Base-by-base conservation (phyloP, 805 yeast genomes). In the Candida insectalens region DNA sequence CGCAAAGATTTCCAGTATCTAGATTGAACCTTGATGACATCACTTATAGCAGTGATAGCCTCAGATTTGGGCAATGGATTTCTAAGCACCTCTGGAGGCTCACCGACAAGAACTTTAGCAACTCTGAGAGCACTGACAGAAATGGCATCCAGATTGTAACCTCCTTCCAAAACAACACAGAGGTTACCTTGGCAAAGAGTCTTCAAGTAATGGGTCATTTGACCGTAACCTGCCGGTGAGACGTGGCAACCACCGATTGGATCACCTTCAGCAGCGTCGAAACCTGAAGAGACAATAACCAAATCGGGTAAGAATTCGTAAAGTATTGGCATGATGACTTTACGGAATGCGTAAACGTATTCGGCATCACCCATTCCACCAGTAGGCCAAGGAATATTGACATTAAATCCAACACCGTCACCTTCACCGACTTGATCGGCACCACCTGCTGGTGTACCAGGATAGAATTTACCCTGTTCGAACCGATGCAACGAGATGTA, bases 211-310 rank as follows among this genome's bases (percentile, higher is more conserved):
- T 87, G 94, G 4, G 96, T 83, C 96, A 92, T 87, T 42, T 87
- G 88, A 6, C 95, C 96, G 54, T 92, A 92, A 10, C 96, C 95
- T 25, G 87, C 81, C 2, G 98, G 98, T 0, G 95, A 71, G 2
- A 92, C 94, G 53, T 84, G 94, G 55, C 96, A 92, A 30, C 89
- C 95, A 8, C 98, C 99, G 42, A 92, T 83, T 38, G 85, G 79
- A 57, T 92, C 99, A 39, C 97, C 97, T 49, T 84, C 95, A 1
- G 99, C 99, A 15, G 98, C 98, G 60, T 92, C 99, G 48, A 92
- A 92, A 0, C 99, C 99, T 1, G 97, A 78, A 14, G 95, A 83
- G 21, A 92, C 77, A 23, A 92, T 84, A 4, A 88, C 89, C 42
- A 92, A 66, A 59, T 92, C 98, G 0, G 99, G 96, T 49, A 78